Percentiles rank a stretch among this genome's conserved stretches.
Evolutionary conservation across 169 alveolate genomes (phyloP).

Genomic region (Condylostoma magnum): DNA sequence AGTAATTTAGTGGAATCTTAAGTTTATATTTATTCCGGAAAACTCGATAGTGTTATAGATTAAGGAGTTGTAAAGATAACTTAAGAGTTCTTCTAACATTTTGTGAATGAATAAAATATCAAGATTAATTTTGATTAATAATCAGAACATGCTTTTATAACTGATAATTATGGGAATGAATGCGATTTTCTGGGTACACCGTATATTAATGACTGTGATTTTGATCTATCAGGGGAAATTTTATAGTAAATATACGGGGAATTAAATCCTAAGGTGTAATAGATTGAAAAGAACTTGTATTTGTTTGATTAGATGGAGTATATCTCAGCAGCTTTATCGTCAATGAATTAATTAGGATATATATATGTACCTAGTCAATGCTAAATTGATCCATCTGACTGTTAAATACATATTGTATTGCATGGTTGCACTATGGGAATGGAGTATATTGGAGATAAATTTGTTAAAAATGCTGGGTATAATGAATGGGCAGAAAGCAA

Average conservation of each 20-base stretch:
- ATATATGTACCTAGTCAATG: slow-evolving; percentile 34
- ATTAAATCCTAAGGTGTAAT: neutral
- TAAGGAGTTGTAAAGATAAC: neutral
- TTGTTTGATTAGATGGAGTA: slow-evolving; percentile 18
- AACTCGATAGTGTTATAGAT: neutral
- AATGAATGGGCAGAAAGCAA: slow-evolving; percentile 48
- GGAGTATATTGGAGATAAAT: slow-evolving; percentile 9
- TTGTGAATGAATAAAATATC: neutral
- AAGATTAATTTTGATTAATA: slow-evolving; percentile 1
- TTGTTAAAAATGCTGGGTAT: slow-evolving; percentile 34
- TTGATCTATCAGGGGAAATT: slow-evolving; percentile 29
- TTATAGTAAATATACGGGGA: slow-evolving; percentile 17
- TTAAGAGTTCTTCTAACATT: neutral
- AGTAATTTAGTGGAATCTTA: slow-evolving; percentile 9
- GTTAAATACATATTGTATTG: slow-evolving; percentile 25
- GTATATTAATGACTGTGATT: slow-evolving; percentile 33
- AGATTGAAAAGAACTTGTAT: neutral
- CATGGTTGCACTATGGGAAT: slow-evolving; percentile 26
- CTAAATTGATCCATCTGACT: neutral
- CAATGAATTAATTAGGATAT: slow-evolving; percentile 18
- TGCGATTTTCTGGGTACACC: slow-evolving; percentile 23
- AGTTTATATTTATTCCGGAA: slow-evolving; percentile 36
- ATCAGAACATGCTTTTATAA: slow-evolving; percentile 42
- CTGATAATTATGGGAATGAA: slow-evolving; percentile 26
- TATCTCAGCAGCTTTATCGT: neutral